Conservation (phyloP, 371 early-diverging fungal species). For the Dinochytrium kinnereticum region DNA sequence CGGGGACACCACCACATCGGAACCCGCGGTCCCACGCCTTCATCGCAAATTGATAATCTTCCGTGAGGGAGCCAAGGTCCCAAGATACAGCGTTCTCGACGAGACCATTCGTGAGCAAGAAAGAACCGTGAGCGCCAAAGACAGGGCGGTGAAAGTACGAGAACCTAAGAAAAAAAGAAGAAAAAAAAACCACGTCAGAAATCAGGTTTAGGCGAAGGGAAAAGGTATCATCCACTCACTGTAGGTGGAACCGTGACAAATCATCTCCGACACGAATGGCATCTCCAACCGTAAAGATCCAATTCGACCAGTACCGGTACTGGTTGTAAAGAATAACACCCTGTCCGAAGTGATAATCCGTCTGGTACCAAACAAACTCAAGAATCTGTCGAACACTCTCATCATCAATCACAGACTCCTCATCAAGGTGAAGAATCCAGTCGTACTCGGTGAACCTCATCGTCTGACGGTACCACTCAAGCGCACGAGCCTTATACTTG, state of each 20-base stretch:
- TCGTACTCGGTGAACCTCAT: constrained; percentile 57
- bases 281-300: constrained; percentile 60
- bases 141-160: constrained; percentile 57
- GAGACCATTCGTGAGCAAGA: constrained; percentile 56
- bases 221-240: constrained; percentile 26
- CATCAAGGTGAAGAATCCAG: constrained; percentile 61
- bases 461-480: constrained; percentile 61
- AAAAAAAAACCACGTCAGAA: neutral
- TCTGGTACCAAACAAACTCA: constrained; percentile 60
- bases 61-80: constrained; percentile 59
- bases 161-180: constrained; percentile 30
- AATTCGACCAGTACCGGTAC: constrained; percentile 59
- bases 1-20: constrained; percentile 55
- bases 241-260: constrained; percentile 57
- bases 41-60: constrained; percentile 59
- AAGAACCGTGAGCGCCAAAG: constrained; percentile 61
- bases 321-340: constrained; percentile 64
- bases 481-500: constrained; percentile 62
- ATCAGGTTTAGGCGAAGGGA: too few species aligned
- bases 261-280: constrained; percentile 63
- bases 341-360: constrained; percentile 57
- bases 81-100: constrained; percentile 60
- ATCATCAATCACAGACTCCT: constrained; percentile 61
- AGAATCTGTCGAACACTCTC: constrained; percentile 49
- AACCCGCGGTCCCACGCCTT: constrained; percentile 56